Evolutionary conservation across 768 basidiomycete genomes (phyloP), one percentile per base, ranked within the genome.

Genomic region (Hygrophorus russula): DNA sequence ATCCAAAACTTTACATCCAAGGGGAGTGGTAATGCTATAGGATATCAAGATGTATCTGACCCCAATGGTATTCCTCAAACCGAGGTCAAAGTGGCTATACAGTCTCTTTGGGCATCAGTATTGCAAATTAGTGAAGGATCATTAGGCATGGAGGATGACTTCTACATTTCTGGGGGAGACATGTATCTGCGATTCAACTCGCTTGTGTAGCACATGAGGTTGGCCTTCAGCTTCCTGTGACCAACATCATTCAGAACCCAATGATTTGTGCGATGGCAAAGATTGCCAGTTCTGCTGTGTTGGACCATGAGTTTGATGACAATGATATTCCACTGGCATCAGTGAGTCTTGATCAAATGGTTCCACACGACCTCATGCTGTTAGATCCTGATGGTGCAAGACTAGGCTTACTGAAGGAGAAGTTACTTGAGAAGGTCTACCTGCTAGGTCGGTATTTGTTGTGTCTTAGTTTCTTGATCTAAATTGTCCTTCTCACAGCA

Each of bases 131-230:
- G 29, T 5, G 19, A 27, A 40, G 14, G 13, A 7, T 18, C 39
- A n/a, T 40, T 40, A 20, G 39, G 39, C 19, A 40, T 40, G 15
- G 39, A 40, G 17, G 39, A 40, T 17, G 39, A 40, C 17, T 40
- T 40, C 27, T 40, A 24, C 19, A 5, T 13, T 18, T 3, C 28
- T 13, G 39, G 39, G 4, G 39, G 39, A 4, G 39, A 24, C 28
- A 5, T 18, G 13, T 40, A 15, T 40, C 39, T 40, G 39, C 39
- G 5, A 40, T 40, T 14, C 39, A 27, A 6, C 39, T 40, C 5
- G 15, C 39, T 12, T 6, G 39, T 30, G 17, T 20, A 5, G 39
- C 39, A 10, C 19, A 20, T 13, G 7, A n/a, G 6, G 39, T 14
- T 28, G 39, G 39, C 2, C 39, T 40, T 40, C 39, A 40, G 4